phyloP scores from a whole-genome alignment of 441 rosid genomes.

The Corymbia citriodora region DNA sequence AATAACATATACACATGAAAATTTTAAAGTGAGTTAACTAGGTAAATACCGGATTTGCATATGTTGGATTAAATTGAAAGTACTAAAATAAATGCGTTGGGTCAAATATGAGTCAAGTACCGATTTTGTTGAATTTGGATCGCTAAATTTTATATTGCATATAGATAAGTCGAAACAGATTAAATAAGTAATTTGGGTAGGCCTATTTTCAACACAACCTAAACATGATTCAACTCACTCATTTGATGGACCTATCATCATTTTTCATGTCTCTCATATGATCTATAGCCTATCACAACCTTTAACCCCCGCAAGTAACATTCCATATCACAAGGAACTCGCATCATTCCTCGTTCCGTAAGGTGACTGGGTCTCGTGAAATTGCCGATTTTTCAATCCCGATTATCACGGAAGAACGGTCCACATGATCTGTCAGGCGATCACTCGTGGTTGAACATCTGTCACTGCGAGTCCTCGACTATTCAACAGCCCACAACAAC shows the following conservation, averaged over 20 bases:
- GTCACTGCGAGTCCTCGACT: not conserved
- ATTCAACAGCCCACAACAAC: not conserved
- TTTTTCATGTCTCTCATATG: not conserved
- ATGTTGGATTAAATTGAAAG: not conserved
- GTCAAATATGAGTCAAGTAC: rapidly evolving
- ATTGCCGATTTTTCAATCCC: not conserved
- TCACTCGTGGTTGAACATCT: not conserved
- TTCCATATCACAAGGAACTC: not conserved
- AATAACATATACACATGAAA: too few species aligned
- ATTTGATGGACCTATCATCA: not conserved
- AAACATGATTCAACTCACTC: not conserved
- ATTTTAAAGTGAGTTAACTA: not conserved
- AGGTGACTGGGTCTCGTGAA: not conserved
- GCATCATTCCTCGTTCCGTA: not conserved
- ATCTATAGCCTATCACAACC: not conserved
- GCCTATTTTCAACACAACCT: too few species aligned
- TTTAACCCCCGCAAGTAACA: not conserved
- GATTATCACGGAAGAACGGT: not conserved
- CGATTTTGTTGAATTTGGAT: rapidly evolving
- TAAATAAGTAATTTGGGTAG: too few species aligned
- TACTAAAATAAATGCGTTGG: rapidly evolving
- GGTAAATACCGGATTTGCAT: too few species aligned
- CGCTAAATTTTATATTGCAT: not conserved
- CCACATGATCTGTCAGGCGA: not conserved
- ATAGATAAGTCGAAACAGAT: too few species aligned